A percentile compares a stretch with the other conserved stretches of the same genome.
Evolutionary conservation across 257 asterid genomes (phyloP).

Genomic region (Rauvolfia tetraphylla): DNA sequence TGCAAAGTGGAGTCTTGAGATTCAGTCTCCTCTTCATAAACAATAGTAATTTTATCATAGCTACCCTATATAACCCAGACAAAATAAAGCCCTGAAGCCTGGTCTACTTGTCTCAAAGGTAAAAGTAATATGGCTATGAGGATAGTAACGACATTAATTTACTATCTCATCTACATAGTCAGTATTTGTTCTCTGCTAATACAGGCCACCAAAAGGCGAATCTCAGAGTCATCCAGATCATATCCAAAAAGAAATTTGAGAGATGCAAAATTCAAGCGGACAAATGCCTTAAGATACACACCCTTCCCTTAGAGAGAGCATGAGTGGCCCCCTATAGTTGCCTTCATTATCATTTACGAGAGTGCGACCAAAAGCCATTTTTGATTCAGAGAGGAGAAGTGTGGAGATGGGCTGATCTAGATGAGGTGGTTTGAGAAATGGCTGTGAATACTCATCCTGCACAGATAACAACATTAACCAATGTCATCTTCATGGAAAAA

Average conservation of each 20-base stretch:
- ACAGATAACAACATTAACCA: neutral
- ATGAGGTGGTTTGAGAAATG: slow-evolving; percentile 95
- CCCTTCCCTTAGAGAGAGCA: slow-evolving; percentile 86
- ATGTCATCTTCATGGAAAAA: neutral
- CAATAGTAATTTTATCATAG: too few relatives aligned
- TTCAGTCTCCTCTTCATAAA: too few relatives aligned
- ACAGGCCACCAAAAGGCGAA: neutral
- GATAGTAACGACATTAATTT: too few relatives aligned
- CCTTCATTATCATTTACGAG: slow-evolving; percentile 77
- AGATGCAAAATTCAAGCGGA: neutral
- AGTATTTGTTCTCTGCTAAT: neutral
- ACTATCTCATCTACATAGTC: neutral
- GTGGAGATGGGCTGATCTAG: slow-evolving; percentile 87
- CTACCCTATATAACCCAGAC: too few relatives aligned
- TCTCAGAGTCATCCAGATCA: neutral
- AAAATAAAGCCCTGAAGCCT: neutral
- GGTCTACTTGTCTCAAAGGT: neutral
- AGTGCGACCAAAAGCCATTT: slow-evolving; percentile 86
- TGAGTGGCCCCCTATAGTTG: slow-evolving; percentile 78
- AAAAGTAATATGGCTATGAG: neutral
- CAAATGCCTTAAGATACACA: slow-evolving; percentile 22
- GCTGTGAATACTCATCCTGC: slow-evolving; percentile 93
- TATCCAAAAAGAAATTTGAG: neutral
- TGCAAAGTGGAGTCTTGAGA: neutral
- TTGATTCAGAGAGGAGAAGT: slow-evolving; percentile 80